Conservation (phyloP, 139 green algal genomes). For the Eudorina sp. region DNA sequence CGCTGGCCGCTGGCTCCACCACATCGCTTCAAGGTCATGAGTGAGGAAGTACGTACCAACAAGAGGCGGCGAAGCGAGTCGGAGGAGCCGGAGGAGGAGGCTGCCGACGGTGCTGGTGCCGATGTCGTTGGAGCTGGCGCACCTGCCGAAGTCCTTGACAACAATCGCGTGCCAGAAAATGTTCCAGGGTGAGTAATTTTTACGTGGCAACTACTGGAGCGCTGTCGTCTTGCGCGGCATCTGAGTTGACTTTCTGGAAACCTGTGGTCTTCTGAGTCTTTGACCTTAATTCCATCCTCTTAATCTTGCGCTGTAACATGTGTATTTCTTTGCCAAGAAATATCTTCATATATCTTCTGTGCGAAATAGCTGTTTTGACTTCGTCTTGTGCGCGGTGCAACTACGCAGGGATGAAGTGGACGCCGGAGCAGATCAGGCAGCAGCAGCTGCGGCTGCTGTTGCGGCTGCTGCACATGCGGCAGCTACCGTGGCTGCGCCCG, state of each 20-base stretch:
- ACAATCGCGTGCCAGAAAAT: neutral
- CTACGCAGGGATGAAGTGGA: neutral
- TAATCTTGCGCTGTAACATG: neutral
- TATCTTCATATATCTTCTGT: neutral
- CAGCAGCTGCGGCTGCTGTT: neutral
- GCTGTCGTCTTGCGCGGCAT: too few relatives aligned
- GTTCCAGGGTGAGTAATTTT: neutral
- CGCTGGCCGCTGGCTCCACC: neutral
- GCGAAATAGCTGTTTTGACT: neutral
- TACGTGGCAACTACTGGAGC: too few relatives aligned
- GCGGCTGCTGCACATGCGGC: neutral
- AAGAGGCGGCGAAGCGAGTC: conserved; percentile 47
- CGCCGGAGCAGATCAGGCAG: neutral
- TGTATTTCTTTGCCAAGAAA: neutral
- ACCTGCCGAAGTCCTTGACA: neutral
- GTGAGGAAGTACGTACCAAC: conserved; percentile 37
- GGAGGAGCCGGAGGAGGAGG: conserved; percentile 21
- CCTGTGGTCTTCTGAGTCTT: neutral
- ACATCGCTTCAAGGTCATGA: conserved; percentile 21
- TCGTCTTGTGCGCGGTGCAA: neutral
- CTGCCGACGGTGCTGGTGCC: neutral
- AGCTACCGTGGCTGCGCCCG: neutral
- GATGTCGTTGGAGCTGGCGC: conserved; percentile 21
- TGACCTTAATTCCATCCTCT: neutral
- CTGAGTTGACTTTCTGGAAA: conserved; percentile 29